phyloP scores from a whole-genome alignment of 345 rosid genomes.

The Jatropha curcas region DNA sequence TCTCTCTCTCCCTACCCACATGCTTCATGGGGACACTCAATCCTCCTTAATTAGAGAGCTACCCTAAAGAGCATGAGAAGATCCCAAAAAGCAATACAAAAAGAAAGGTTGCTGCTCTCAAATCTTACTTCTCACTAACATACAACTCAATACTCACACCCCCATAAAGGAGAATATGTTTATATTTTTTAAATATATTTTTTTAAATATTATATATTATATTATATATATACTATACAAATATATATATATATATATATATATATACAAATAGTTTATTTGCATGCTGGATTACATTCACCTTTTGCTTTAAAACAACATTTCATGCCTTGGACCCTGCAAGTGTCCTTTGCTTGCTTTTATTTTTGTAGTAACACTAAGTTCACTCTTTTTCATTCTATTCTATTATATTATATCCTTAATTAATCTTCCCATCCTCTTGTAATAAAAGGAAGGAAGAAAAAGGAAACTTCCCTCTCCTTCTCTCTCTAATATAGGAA shows the following conservation, averaged over 20 bases:
- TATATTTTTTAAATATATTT: slow-evolving; percentile 11
- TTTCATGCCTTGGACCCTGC: slow-evolving; percentile 45
- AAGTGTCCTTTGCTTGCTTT: slow-evolving; percentile 29
- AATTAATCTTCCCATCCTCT: not conserved
- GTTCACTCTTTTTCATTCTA: slow-evolving; percentile 6
- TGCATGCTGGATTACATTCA: slow-evolving; percentile 52
- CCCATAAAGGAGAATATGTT: slow-evolving; percentile 38
- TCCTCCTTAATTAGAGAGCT: slow-evolving; percentile 23
- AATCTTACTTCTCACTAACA: slow-evolving; percentile 23
- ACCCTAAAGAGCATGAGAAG: slow-evolving; percentile 36
- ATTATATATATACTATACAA: too few species aligned
- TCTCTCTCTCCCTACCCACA: slow-evolving; percentile 34
- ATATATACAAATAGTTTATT: too few species aligned
- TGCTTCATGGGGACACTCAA: slow-evolving; percentile 58
- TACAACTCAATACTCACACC: slow-evolving; percentile 29
- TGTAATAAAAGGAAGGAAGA: not conserved
- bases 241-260: too few species aligned
- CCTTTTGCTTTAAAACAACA: slow-evolving; percentile 42
- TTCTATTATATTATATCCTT: slow-evolving; percentile 6
- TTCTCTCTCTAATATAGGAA: too few species aligned
- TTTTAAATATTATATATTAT: too few species aligned
- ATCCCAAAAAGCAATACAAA: slow-evolving; percentile 52
- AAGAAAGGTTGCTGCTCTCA: slow-evolving; percentile 3
- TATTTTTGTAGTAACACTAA: slow-evolving; percentile 34
- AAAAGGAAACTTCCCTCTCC: too few species aligned